Evolutionary conservation across 2,329 filamentous ascomycete genomes (phyloP).

Genomic region (Sporothrix variecibatus): DNA sequence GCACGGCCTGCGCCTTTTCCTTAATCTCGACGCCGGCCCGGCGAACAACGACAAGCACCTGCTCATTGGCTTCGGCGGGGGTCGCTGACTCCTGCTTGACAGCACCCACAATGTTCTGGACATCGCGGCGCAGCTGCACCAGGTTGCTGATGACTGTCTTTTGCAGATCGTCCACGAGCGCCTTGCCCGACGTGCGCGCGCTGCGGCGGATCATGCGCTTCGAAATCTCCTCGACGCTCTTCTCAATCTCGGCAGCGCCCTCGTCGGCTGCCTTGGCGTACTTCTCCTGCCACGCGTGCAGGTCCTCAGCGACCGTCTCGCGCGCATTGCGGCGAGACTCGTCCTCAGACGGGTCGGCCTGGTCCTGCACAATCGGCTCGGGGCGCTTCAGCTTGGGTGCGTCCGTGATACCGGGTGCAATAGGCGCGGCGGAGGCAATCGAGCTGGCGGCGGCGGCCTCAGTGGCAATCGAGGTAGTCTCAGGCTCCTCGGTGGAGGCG

Average conservation of each 20-base stretch:
- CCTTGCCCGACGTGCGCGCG: constrained; percentile 65
- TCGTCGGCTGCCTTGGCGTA: constrained; percentile 85
- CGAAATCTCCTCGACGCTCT: constrained; percentile 62
- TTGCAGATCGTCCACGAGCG: constrained; percentile 69
- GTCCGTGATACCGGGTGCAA: constrained; percentile 24
- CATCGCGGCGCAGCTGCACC: constrained; percentile 51
- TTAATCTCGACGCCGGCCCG: constrained; percentile 72
- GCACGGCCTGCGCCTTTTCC: constrained; percentile 72
- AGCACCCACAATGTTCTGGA: constrained; percentile 61
- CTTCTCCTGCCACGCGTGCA: constrained; percentile 83
- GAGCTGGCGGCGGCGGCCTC: constrained; percentile 33
- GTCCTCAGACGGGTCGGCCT: constrained; percentile 52
- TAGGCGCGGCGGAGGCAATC: constrained; percentile 25
- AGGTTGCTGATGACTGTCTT: constrained; percentile 66
- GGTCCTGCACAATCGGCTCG: constrained; percentile 46
- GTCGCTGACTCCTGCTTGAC: constrained; percentile 48
- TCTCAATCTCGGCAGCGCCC: constrained; percentile 72
- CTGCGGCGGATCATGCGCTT: constrained; percentile 61
- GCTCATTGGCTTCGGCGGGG: constrained; percentile 44
- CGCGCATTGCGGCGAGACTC: constrained; percentile 60
- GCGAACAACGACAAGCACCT: constrained; percentile 57
- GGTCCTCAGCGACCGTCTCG: constrained; percentile 72
- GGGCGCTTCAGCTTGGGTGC: constrained; percentile 29
- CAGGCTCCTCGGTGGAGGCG: background rate
- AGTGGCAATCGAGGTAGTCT: constrained; percentile 31